These are phyloP conservation scores for Jaltomata sinuosa DNA, from an alignment of 257 asterid species.

Conservation along the genomic window DNA sequence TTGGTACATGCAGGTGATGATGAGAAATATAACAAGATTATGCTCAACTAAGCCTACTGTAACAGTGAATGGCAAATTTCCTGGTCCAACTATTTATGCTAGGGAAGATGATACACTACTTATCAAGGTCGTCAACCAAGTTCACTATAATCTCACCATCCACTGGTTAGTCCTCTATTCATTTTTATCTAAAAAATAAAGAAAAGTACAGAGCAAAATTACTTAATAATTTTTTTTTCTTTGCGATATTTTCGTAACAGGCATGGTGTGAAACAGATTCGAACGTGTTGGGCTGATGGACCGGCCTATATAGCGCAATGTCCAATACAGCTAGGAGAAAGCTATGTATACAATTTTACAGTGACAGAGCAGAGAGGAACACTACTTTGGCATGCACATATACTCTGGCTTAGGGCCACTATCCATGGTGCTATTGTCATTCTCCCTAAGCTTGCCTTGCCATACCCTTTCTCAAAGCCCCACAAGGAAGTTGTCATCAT, in stretches of 20 bases:
- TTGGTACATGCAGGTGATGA: conserved; percentile 29
- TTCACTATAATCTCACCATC: conserved; percentile 40
- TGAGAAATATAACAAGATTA: conserved; percentile 21
- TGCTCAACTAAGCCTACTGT: conserved; percentile 50
- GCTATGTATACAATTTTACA: conserved; percentile 26
- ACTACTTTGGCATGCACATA: conserved; percentile 36
- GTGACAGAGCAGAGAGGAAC: conserved; percentile 30
- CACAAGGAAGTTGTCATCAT: conserved; percentile 16
- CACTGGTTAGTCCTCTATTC: conserved; percentile 29
- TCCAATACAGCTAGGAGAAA: conserved; percentile 28
- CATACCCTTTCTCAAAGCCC: conserved; percentile 29
- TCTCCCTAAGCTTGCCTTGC: conserved; percentile 17
- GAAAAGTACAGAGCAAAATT: no score
- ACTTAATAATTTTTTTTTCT: no score
- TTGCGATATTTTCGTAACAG: no score
- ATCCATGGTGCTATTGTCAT: conserved; percentile 29
- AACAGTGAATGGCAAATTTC: conserved; percentile 50
- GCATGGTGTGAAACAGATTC: conserved; percentile 30
- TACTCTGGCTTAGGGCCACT: conserved; percentile 38
- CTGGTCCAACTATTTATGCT: conserved; percentile 53
- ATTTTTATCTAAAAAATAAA: no score
- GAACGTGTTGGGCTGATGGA: conserved; percentile 37
- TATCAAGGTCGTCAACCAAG: conserved; percentile 44
- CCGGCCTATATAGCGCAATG: conserved; percentile 34
- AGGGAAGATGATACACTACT: conserved; percentile 53